Conservation (phyloP, 106 monocot genomes). For the Triglochin maritima region DNA sequence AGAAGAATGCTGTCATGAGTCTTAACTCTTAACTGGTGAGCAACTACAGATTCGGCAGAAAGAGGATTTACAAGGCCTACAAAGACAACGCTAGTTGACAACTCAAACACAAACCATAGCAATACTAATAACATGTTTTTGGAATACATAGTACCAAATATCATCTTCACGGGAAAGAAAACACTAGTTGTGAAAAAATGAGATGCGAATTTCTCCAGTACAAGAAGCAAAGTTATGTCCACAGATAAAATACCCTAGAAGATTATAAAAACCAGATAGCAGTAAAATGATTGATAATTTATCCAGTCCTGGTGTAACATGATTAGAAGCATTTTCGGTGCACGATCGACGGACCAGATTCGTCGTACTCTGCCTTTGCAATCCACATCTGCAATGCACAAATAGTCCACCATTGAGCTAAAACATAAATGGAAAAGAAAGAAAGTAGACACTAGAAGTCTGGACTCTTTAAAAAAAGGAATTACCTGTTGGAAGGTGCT, state of each 20-base stretch:
- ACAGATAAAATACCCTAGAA: not conserved
- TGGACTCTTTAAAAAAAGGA: no score
- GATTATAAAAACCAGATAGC: slow-evolving; percentile 4
- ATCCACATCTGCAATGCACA: slow-evolving; percentile 22
- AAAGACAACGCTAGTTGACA: not conserved
- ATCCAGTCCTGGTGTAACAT: not conserved
- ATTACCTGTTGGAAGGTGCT: slow-evolving; percentile 26
- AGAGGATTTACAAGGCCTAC: not conserved
- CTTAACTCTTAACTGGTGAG: no score
- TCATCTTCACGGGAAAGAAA: not conserved
- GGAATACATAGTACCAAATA: not conserved
- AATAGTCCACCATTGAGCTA: not conserved
- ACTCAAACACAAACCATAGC: not conserved
- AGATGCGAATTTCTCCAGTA: not conserved
- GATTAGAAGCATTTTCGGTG: slow-evolving; percentile 25
- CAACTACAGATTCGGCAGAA: not conserved
- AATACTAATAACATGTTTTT: not conserved
- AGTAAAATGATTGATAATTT: not conserved
- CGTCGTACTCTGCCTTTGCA: slow-evolving; percentile 22
- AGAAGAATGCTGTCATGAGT: not conserved
- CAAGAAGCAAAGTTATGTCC: slow-evolving; percentile 1
- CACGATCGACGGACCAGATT: slow-evolving; percentile 24
- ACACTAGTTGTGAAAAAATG: slow-evolving; percentile 5
- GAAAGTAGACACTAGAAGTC: not conserved
- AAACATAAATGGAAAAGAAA: not conserved